These are phyloP conservation scores for Cicer yamashitae DNA, from an alignment of 306 rosid species.

Conservation along the genomic window DNA sequence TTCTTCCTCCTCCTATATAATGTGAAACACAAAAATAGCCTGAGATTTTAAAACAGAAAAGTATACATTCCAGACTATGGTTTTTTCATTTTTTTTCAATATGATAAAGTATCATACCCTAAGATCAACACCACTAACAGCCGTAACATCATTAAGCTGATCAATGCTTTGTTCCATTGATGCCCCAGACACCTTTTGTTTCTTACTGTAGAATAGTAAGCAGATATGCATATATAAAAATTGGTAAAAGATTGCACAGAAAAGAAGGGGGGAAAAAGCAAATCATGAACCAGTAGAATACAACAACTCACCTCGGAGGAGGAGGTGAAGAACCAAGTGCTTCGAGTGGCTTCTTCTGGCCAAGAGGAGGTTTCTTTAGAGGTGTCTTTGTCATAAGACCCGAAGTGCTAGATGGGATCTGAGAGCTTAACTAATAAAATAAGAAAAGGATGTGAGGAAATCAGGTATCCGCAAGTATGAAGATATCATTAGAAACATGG, in stretches of 20 bases:
- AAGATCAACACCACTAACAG: constrained; percentile 96
- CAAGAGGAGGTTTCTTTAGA: constrained; percentile 66
- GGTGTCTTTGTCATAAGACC: constrained; percentile 59
- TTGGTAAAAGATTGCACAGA: neutral
- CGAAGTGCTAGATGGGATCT: constrained; percentile 57
- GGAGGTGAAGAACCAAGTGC: constrained; percentile 87
- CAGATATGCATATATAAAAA: constrained; percentile 34
- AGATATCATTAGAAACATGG: constrained; percentile 21
- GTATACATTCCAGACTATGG: constrained; percentile 3
- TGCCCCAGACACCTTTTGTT: constrained; percentile 83
- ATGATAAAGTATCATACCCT: constrained; percentile 64
- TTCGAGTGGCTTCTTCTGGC: constrained; percentile 91
- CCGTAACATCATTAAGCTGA: constrained; percentile 94
- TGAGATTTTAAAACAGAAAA: constrained; percentile 33
- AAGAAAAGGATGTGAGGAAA: constrained; percentile 30
- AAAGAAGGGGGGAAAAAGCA: neutral
- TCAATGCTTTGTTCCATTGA: constrained; percentile 89
- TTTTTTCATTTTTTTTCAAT: constrained; percentile 25
- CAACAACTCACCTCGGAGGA: constrained; percentile 65
- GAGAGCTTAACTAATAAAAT: constrained; percentile 52
- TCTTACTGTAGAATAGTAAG: constrained; percentile 65
- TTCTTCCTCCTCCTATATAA: constrained; percentile 87
- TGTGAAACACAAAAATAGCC: constrained; percentile 17
- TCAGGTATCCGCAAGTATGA: constrained; percentile 38
- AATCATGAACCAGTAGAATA: constrained; percentile 31